Conservation (phyloP, 495 filamentous ascomycete species). For the Corynascus novoguineensis region DNA sequence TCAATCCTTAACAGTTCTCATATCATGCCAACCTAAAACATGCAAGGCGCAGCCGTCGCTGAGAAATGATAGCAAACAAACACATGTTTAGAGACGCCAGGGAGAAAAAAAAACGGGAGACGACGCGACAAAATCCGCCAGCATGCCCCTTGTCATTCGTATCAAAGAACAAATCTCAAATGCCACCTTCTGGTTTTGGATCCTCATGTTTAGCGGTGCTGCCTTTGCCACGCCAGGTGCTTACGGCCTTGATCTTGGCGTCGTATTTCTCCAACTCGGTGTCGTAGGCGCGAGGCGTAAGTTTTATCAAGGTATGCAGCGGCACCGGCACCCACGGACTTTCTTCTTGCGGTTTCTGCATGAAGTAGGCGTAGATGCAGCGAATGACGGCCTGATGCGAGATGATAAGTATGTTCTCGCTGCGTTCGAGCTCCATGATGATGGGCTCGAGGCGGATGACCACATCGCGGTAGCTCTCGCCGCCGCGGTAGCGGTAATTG, state of each 20-base stretch:
- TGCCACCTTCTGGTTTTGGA: slow-evolving; percentile 37
- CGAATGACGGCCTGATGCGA: slow-evolving; percentile 95
- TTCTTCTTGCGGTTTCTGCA: slow-evolving; percentile 87
- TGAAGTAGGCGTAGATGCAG: slow-evolving; percentile 98
- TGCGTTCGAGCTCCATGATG: slow-evolving; percentile 97
- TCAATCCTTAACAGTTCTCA: not conserved
- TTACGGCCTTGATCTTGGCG: slow-evolving; percentile 89
- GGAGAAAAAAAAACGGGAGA: not conserved
- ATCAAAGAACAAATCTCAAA: slow-evolving; percentile 8
- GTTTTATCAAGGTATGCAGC: slow-evolving; percentile 90
- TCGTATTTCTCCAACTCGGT: slow-evolving; percentile 81
- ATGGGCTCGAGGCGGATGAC: slow-evolving; percentile 97
- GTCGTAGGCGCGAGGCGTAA: slow-evolving; percentile 90
- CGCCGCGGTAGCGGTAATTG: slow-evolving; percentile 97
- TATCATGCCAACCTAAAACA: not conserved
- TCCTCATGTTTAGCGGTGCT: slow-evolving; percentile 71
- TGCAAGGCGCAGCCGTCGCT: not conserved
- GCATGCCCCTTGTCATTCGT: too few species aligned
- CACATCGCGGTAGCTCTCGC: slow-evolving; percentile 95
- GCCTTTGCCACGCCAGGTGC: slow-evolving; percentile 89
- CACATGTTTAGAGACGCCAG: not conserved
- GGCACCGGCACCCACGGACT: slow-evolving; percentile 94
- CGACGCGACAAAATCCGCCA: not conserved
- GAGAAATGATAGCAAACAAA: not conserved
- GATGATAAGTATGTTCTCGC: slow-evolving; percentile 95